Evolutionary conservation across 2,329 filamentous ascomycete species (phyloP).

Genomic region (Aspergillus carbonarius): DNA sequence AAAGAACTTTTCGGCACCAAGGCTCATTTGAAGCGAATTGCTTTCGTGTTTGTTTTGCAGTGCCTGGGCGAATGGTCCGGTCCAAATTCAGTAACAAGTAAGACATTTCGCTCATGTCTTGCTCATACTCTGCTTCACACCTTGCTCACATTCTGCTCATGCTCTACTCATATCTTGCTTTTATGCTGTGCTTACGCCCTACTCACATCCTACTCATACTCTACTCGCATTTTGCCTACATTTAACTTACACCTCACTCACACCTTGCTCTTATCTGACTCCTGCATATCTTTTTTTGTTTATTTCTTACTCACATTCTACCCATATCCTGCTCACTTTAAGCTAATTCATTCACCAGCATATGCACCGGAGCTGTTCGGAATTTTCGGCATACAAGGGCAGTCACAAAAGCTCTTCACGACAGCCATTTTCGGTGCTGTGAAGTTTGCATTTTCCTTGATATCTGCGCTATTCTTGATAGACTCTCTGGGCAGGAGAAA

Average conservation of each 20-base stretch:
- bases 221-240: too few species aligned
- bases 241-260: too few species aligned
- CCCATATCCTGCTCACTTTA: not conserved
- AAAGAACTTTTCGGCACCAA: not conserved
- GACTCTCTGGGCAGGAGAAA: slow-evolving; percentile 44
- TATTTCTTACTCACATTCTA: too few species aligned
- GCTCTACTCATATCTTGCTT: too few species aligned
- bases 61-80: slow-evolving; percentile 71
- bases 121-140: too few species aligned
- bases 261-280: not conserved
- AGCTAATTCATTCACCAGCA: slow-evolving; percentile 2
- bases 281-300: too few species aligned
- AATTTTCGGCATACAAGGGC: slow-evolving; percentile 59
- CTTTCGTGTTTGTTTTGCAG: slow-evolving; percentile 53
- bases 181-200: too few species aligned
- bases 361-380: slow-evolving; percentile 72
- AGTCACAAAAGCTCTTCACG: slow-evolving; percentile 33
- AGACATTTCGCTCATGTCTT: not conserved
- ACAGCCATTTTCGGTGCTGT: slow-evolving; percentile 44
- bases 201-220: too few species aligned
- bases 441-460: slow-evolving; percentile 44
- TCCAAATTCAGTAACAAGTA: slow-evolving; percentile 67
- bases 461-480: slow-evolving; percentile 47
- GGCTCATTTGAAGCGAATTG: not conserved
- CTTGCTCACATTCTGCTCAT: too few species aligned